A percentile compares a stretch with the other conserved stretches of the same genome.
Conservation (phyloP, 768 basidiomycete species). For the Pleurotus eryngii region DNA sequence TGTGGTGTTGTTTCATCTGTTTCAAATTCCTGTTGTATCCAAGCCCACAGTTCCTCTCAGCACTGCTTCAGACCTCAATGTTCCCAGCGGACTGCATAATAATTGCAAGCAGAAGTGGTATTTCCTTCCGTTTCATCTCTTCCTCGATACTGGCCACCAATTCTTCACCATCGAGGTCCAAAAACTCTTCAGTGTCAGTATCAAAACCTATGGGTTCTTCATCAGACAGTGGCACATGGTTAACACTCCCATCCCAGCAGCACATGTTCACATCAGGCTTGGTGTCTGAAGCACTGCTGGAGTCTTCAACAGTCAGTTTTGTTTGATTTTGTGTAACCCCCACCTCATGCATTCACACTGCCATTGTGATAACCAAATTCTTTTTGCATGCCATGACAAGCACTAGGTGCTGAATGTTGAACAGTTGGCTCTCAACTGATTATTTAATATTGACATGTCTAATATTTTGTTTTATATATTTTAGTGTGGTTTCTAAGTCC, state of each 20-base stretch:
- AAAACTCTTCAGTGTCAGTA: background rate
- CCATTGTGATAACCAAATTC: background rate
- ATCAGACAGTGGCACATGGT: background rate
- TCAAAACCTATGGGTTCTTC: background rate
- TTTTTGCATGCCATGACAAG: background rate
- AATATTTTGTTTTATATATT: background rate
- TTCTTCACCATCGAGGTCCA: background rate
- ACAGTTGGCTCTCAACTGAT: background rate
- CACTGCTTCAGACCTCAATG: slow-evolving; percentile 4
- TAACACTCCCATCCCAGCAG: background rate
- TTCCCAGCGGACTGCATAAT: background rate
- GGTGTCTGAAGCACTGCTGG: background rate
- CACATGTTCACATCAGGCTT: background rate
- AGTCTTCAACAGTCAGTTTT: too few relatives aligned
- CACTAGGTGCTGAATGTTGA: background rate
- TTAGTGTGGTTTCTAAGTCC: background rate
- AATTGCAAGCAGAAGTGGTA: background rate
- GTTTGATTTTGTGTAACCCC: background rate
- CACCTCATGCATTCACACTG: background rate
- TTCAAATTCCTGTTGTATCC: slow-evolving; percentile 14
- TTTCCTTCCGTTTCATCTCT: background rate
- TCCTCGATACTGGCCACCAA: background rate
- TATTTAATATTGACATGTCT: background rate
- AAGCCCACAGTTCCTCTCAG: slow-evolving; percentile 9
- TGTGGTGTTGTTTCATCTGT: slow-evolving; percentile 1